Base-by-base conservation (phyloP, 495 filamentous ascomycete genomes). In the Cenococcum geophilum region DNA sequence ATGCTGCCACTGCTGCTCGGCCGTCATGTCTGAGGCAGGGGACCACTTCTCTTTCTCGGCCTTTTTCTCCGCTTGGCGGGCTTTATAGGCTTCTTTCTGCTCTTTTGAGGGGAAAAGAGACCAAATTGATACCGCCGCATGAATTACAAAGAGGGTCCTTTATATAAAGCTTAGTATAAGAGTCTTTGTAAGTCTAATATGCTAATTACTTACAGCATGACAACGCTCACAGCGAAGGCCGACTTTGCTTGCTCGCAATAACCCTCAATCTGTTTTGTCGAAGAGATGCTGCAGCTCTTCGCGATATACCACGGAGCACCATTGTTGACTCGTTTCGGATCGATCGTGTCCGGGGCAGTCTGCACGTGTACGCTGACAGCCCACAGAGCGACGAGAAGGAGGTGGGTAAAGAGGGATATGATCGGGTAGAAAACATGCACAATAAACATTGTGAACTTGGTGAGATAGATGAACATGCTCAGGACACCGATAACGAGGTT, bases 401-500 rank as follows among this genome's bases (percentile, higher is more conserved):
- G 58, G 70, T 89, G 84, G 68, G 87, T 62, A 55, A 84, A 16
- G 37, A 83, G 70, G 14, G 82, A 83, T 47, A 92, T 18, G 35
- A 91, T 73, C 3, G 91, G 91, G 52, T 78, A 84, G 74, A 86
- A 89, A 65, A 88, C 74, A 66, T 85, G 82, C 74, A 91, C 81
- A 62, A 89, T 77, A 75, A 83, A 86, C 55, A 86, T 76, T 34
- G 88, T 83, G 64, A 76, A 75, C 74, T 87, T 87, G 64, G 75
- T 75, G 27, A 89, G 79, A 60, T 86, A 78, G 68, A 86, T 69
- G 76, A 89, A 89, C 67, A 84, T 81, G 57, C 78, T 84, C 61
- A 95, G 73, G 62, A 96, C 85, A 52, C 88, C 82, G 68, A 95
- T 84, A 58, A 89, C 86, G 60, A 95, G 82, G 71, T 95, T 92